Evolutionary conservation across 179 eudicot species (phyloP), one percentile per base, ranked within the genome.

Genomic region (Beta macrorhiza): DNA sequence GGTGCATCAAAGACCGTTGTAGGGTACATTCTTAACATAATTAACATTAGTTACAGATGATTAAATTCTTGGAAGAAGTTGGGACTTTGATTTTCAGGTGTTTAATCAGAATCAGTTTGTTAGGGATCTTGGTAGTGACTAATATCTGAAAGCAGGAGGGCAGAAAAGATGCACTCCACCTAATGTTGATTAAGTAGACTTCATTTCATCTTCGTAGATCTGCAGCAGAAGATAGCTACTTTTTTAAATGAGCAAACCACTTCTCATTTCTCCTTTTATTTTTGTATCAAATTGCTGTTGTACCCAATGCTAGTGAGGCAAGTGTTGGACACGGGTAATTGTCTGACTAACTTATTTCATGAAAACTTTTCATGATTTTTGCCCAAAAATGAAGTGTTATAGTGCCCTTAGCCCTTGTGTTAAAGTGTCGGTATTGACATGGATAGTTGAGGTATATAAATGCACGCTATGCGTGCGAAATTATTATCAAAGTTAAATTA

Each of bases 21-120:
- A 72, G 56, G 29, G 45, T 52, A 3, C 22, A 20, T 51, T 10
- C 5, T 8, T 29, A 22, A n/a, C 9, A 22, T 72, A 51, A 42
- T 75, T 75, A n/a, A 45, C 45, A 29, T 75, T 15, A 29, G 78
- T 74, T 74, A 16, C 51, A 29, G 65, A 12, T 55, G 47, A 55
- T 74, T 6, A 32, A 55, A 4, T 16, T 55, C 64, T 22, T 72
- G 56, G 25, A 70, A 72, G 59, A n/a, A 20, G 61, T 72, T 56
- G 25, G 17, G 47, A 74, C 62, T 4, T 22, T 32, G 67, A 56
- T 52, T 14, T 71, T 72, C 62, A 20, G 76, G 76, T 73, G 61
- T 52, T 25, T 73, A 52, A 53, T 73, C 76, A 73, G 44, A 20
- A 73, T 75, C 67, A 75, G 52, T 57, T 58, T 32, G 65, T 75